These are phyloP conservation scores for Pythium chondricola DNA, from an alignment of 352 stramenopile species.

Conservation along the genomic window DNA sequence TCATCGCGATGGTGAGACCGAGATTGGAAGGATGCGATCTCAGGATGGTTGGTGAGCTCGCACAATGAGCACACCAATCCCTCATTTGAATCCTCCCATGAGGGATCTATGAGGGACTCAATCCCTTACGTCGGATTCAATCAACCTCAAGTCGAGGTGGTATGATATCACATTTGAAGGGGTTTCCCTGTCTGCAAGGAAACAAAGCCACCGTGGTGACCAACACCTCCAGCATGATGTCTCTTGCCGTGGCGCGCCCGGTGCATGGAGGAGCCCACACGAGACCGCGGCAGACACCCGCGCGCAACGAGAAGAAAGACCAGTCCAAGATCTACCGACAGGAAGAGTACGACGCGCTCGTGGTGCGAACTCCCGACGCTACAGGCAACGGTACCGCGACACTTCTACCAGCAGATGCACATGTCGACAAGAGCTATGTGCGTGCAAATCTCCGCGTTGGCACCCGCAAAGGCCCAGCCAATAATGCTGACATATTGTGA, in stretches of 20 bases:
- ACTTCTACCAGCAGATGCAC: background rate
- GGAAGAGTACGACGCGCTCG: background rate
- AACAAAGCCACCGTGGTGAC: slow-evolving; percentile 1
- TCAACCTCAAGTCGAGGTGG: slow-evolving; percentile 15
- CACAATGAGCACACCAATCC: background rate
- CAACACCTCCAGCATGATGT: slow-evolving; percentile 9
- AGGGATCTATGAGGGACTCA: background rate
- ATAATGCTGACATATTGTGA: too few species aligned
- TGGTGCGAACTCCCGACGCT: slow-evolving; percentile 7
- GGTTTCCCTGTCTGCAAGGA: slow-evolving; percentile 8
- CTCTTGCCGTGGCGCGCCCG: slow-evolving; percentile 5
- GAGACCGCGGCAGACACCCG: background rate
- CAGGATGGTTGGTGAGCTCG: slow-evolving; percentile 15
- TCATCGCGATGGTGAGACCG: slow-evolving; percentile 15
- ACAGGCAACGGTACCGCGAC: slow-evolving; percentile 7
- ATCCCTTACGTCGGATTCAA: too few species aligned
- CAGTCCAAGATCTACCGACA: background rate
- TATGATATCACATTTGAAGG: slow-evolving; percentile 11
- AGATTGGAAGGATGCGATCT: slow-evolving; percentile 1
- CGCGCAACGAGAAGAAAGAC: background rate
- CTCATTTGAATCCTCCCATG: background rate
- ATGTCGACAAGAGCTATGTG: slow-evolving; percentile 18
- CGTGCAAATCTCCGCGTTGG: background rate
- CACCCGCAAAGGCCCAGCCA: too few species aligned
- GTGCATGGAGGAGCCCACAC: background rate